Percentiles rank a stretch among this genome's conserved stretches.
Conservation (phyloP, 768 basidiomycete species). For the Arthromyces matolae region DNA sequence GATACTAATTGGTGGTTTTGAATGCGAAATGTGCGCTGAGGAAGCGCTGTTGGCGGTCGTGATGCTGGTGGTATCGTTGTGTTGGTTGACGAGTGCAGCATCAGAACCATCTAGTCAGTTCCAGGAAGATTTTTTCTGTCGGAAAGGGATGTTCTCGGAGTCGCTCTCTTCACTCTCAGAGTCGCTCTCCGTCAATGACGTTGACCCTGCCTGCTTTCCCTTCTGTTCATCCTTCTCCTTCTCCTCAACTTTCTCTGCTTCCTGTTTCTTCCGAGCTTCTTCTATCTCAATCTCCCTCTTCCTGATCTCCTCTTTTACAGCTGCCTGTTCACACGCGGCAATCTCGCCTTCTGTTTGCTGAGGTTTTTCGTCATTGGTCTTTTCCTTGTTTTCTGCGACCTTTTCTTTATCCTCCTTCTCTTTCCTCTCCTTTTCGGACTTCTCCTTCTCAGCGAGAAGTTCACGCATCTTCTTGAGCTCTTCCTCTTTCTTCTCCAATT, state of each 20-base stretch:
- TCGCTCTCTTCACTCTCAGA: conserved; percentile 39
- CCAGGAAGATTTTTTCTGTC: conserved; percentile 18
- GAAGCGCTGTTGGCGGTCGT: conserved; percentile 9
- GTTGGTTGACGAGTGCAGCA: not conserved
- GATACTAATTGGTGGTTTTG: conserved; percentile 10
- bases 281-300: conserved; percentile 23
- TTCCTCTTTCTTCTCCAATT: conserved; percentile 61
- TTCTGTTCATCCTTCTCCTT: conserved; percentile 24
- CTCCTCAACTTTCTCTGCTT: conserved; percentile 17
- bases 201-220: too few species aligned
- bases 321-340: conserved; percentile 29
- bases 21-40: conserved; percentile 8
- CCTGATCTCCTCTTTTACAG: conserved; percentile 22
- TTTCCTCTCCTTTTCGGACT: conserved; percentile 39
- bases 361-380: conserved; percentile 21
- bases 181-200: conserved; percentile 21
- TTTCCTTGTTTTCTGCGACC: conserved; percentile 22
- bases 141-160: conserved; percentile 35
- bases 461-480: conserved; percentile 52
- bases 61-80: conserved; percentile 15
- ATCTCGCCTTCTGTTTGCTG: conserved; percentile 19
- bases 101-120: conserved; percentile 20
- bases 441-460: conserved; percentile 51
- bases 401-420: conserved; percentile 39
- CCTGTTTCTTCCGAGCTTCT: conserved; percentile 21